phyloP scores from a whole-genome alignment of 2,329 filamentous ascomycete species.

The Knufia fluminis region DNA sequence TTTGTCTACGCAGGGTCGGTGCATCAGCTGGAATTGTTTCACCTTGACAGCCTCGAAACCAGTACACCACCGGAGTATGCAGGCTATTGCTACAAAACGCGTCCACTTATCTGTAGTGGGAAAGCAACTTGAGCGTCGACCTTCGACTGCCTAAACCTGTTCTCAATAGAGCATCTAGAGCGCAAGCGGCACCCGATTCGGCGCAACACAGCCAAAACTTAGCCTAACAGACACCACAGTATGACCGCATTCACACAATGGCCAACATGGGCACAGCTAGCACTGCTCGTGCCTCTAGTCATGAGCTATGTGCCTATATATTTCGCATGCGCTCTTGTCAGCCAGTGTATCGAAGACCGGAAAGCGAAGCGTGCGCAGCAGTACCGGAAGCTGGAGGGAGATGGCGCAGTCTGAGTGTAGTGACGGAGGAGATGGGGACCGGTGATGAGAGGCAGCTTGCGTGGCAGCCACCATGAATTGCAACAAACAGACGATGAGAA shows the following conservation, averaged over 20 bases:
- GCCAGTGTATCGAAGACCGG: not conserved
- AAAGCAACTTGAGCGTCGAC: too few species aligned
- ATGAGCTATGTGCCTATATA: constrained; percentile 3
- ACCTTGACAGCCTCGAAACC: not conserved
- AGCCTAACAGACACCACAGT: too few species aligned
- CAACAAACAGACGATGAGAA: too few species aligned
- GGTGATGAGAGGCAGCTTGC: too few species aligned
- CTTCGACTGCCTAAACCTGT: not conserved
- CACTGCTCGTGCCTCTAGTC: not conserved
- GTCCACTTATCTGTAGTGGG: too few species aligned
- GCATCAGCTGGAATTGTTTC: not conserved
- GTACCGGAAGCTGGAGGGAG: not conserved
- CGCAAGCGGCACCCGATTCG: too few species aligned
- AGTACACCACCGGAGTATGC: too few species aligned
- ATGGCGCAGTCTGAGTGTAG: not conserved
- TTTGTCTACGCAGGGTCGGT: not conserved
- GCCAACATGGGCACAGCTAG: constrained; percentile 6
- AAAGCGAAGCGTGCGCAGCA: not conserved
- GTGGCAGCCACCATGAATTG: too few species aligned
- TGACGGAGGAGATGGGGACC: too few species aligned
- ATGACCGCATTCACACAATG: constrained; percentile 1
- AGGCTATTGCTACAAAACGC: too few species aligned
- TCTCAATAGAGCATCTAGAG: not conserved
- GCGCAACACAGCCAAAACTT: too few species aligned
- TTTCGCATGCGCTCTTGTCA: not conserved